Evolutionary conservation across 2,329 filamentous ascomycete species (phyloP).

Genomic region (Cryoendolithus antarcticus): DNA sequence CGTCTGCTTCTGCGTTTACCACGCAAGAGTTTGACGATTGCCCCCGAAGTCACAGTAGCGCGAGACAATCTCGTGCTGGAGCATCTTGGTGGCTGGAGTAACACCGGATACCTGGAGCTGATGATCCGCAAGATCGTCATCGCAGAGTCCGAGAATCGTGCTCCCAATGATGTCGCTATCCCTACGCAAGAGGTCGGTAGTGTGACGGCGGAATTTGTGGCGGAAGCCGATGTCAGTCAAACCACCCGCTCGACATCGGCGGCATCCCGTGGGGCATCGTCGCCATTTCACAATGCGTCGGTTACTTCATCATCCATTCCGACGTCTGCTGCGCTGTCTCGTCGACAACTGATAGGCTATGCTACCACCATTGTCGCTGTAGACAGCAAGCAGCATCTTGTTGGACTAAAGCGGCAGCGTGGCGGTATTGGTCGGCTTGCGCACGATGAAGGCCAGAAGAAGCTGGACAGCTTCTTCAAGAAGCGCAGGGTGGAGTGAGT

Average conservation of each 20-base stretch:
- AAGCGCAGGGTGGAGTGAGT: slow-evolving; percentile 16
- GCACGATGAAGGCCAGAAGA: slow-evolving; percentile 64
- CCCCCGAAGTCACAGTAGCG: slow-evolving; percentile 28
- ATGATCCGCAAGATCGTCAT: slow-evolving; percentile 9
- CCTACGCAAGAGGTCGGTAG: no score
- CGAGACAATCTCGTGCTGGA: slow-evolving; percentile 31
- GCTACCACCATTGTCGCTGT: slow-evolving; percentile 44
- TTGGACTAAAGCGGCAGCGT: slow-evolving; percentile 62
- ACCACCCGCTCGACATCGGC: no score
- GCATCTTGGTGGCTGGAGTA: slow-evolving; percentile 49
- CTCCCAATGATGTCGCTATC: no score
- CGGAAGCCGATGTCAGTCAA: no score
- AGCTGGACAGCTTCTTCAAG: slow-evolving; percentile 67
- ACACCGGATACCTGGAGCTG: slow-evolving; percentile 49
- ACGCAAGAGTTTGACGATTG: slow-evolving; percentile 32
- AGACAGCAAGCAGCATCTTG: slow-evolving; percentile 61
- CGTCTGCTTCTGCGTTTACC: slow-evolving; percentile 46
- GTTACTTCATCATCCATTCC: no score
- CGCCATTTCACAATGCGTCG: no score
- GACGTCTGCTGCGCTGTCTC: no score
- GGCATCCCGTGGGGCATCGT: no score
- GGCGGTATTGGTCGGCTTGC: slow-evolving; percentile 70
- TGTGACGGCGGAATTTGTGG: no score
- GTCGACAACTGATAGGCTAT: slow-evolving; percentile 30
- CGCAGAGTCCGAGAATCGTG: no score